Conservation (phyloP, 2,329 filamentous ascomycete genomes). For the Metarhizium guizhouense region DNA sequence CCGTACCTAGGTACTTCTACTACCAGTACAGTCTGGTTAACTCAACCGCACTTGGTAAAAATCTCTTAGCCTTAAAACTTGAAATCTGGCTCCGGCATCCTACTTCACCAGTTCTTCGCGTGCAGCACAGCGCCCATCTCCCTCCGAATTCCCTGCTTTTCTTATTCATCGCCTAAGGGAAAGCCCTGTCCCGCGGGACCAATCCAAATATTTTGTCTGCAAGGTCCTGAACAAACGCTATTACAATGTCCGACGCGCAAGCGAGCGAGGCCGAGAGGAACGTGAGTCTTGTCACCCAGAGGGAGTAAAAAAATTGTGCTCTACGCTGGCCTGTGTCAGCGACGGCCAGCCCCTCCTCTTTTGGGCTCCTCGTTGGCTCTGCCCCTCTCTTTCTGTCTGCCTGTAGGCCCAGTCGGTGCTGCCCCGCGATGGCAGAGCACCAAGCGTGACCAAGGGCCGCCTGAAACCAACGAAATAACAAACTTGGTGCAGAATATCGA, state of each 20-base stretch:
- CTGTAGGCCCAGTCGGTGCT: constrained; percentile 6
- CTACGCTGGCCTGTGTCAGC: background rate
- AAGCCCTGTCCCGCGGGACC: constrained; percentile 14
- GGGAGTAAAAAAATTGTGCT: constrained; percentile 11
- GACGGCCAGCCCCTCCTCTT: constrained; percentile 2
- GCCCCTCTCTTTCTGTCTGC: constrained; percentile 1
- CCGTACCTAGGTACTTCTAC: no score
- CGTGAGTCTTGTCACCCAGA: constrained; percentile 32
- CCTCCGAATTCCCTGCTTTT: constrained; percentile 8
- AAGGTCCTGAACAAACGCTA: constrained; percentile 13
- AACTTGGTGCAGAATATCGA: background rate
- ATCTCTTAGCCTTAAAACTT: background rate
- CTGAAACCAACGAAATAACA: background rate
- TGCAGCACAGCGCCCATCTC: constrained; percentile 7
- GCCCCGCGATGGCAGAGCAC: constrained; percentile 20
- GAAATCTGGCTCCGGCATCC: constrained; percentile 19
- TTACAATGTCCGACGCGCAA: constrained; percentile 79
- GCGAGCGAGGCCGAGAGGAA: constrained; percentile 98
- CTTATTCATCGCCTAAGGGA: constrained; percentile 8
- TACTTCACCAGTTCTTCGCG: constrained; percentile 10
- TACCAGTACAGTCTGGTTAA: no score
- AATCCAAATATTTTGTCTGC: constrained; percentile 14
- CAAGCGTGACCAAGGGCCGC: background rate
- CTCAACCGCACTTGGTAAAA: background rate
- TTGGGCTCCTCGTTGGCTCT: background rate